Evolutionary conservation across 352 stramenopile species (phyloP), one percentile per base, ranked within the genome.

Genomic region (Pythium rishiriense): DNA sequence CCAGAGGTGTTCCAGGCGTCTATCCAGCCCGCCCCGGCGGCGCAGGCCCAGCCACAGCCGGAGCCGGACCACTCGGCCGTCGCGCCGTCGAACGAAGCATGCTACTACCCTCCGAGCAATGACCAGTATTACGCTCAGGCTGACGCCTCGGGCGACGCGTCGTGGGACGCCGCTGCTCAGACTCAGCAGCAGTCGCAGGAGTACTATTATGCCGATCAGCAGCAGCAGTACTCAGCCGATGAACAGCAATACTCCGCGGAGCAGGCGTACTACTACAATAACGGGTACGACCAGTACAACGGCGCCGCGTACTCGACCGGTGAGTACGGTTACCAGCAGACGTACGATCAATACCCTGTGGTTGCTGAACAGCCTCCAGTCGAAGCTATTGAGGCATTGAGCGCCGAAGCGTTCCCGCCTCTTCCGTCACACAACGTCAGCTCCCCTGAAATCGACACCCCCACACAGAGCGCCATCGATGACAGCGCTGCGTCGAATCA

Each of bases 1-100:
- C 55, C 63, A 1, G 41, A 65, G 17, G 63, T 70, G 22, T 65
- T 70, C 39, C 63, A 70, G 66, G 53, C 56, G 14, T 54, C 49
- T 5, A 67, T 60, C 47, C 58, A 60, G 46, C 54, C 39, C 24
- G 26, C 39, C 21, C 49, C 49, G 9, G 21, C 22, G 17, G 8
- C 26, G n/a, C 47, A 64, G 63, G 22, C 31, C 28, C 58, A 64
- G 53, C 58, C 31, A 33, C 58, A 64, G 47, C 49, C 55, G 10
- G 55, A 70, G 48, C 52, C 64, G 28, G 54, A 70, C 45, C 17
- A 58, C 26, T 54, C 55, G 22, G 54, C 28, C 3, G 25, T 35
- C 6, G 25, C 41, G 24, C 51, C 50, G 35, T 43, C 59, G 29
- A 39, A 45, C 24, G 26, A 68, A 21, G 53, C 46, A 17, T 54